These are phyloP conservation scores for Colletotrichum tanaceti DNA, from an alignment of 2,329 filamentous ascomycete genomes.

Conservation along the genomic window DNA sequence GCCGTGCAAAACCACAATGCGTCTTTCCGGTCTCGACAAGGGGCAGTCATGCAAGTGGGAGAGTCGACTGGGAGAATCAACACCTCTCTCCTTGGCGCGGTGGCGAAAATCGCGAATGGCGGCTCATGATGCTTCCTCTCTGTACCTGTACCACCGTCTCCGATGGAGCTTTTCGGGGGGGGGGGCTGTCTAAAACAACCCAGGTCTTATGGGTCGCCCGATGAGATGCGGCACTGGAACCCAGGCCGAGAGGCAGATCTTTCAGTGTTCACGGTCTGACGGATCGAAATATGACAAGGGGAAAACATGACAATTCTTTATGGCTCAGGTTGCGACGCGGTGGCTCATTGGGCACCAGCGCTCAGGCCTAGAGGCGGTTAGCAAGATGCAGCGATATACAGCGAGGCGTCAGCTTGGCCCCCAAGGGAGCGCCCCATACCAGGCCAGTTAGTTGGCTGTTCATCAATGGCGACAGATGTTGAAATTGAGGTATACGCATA, in stretches of 20 bases:
- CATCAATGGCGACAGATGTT: slow-evolving; percentile 22
- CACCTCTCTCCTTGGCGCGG: background rate
- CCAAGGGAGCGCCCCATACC: slow-evolving; percentile 18
- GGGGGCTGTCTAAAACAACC: slow-evolving; percentile 12
- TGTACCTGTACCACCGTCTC: slow-evolving; percentile 10
- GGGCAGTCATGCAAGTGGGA: background rate
- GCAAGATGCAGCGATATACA: slow-evolving; percentile 12
- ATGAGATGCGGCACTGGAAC: slow-evolving; percentile 16
- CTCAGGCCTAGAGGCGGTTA: slow-evolving; percentile 14
- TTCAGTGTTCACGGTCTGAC: slow-evolving; percentile 12
- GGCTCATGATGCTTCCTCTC: background rate
- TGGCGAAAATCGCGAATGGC: slow-evolving; percentile 12
- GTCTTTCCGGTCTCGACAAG: background rate
- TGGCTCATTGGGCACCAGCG: slow-evolving; percentile 33
- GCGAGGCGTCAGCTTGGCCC: slow-evolving; percentile 14
- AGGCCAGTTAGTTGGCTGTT: slow-evolving; percentile 12
- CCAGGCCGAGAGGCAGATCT: slow-evolving; percentile 18
- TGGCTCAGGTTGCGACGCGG: slow-evolving; percentile 14
- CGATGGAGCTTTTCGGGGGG: no score
- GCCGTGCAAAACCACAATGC: background rate
- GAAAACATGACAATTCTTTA: slow-evolving; percentile 11
- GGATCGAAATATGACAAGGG: slow-evolving; percentile 1
- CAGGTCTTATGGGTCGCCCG: slow-evolving; percentile 2
- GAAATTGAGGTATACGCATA: no score
- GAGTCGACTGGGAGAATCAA: background rate